Evolutionary conservation across 495 filamentous ascomycete genomes (phyloP).

Genomic region (Trichoderma orchidacearum): DNA sequence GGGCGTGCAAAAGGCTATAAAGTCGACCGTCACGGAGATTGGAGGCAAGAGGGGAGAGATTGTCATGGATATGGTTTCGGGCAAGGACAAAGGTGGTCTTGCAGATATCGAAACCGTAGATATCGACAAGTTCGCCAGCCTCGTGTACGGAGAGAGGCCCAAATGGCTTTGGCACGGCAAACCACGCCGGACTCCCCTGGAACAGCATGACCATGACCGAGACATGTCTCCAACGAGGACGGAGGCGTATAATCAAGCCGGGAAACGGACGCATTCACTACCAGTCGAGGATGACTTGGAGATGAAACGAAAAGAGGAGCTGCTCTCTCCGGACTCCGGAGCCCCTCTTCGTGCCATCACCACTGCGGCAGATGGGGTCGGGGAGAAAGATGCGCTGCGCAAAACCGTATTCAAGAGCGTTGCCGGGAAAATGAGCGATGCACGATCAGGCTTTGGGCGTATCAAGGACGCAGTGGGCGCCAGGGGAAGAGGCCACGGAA

Average conservation of each 20-base stretch:
- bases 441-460: conserved; percentile 65
- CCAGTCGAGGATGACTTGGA: conserved; percentile 34
- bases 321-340: conserved; percentile 18
- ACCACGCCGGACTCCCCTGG: conserved; percentile 38
- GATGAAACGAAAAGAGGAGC: conserved; percentile 25
- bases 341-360: conserved; percentile 22
- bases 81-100: conserved; percentile 74
- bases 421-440: conserved; percentile 67
- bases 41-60: conserved; percentile 92
- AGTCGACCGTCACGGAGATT: conserved; percentile 87
- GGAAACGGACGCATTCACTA: conserved; percentile 14
- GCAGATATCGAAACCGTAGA: conserved; percentile 86
- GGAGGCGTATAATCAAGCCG: conserved; percentile 7
- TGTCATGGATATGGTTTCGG: conserved; percentile 86
- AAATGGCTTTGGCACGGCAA: conserved; percentile 97
- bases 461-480: conserved; percentile 73
- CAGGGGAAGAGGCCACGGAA: conserved; percentile 31
- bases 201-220: conserved; percentile 36
- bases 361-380: conserved; percentile 27
- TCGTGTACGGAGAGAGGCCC: conserved; percentile 62
- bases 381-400: conserved; percentile 54
- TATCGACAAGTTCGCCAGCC: conserved; percentile 65
- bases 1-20: conserved; percentile 78
- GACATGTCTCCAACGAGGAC: conserved; percentile 53
- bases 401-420: conserved; percentile 66